Evolutionary conservation across 2,329 filamentous ascomycete genomes (phyloP), one percentile per base, ranked within the genome.

Genomic region (Scedosporium boydii): DNA sequence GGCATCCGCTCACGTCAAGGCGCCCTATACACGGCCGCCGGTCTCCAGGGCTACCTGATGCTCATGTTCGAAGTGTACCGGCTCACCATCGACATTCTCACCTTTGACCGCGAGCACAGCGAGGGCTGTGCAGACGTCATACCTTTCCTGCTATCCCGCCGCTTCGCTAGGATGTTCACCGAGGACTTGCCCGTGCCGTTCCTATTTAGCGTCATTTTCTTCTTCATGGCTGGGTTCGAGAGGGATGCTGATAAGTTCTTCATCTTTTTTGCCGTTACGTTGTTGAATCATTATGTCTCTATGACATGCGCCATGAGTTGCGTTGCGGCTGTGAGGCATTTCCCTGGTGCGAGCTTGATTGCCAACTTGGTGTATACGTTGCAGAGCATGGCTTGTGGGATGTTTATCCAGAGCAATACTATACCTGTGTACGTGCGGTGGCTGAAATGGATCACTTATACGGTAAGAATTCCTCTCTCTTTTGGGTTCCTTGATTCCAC

Each of bases 391-490:
- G 86, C 86, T 0, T 91, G 88, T 65, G 89, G 89, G 1, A 91
- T 87, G 71, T 92, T 93, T 66, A 84, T 92, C 14, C 88, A 92
- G 70, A 80, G 81, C 10, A 84, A 89, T 61, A 85, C 86, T 4
- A 89, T 93, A 3, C 88, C 89, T 0, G 78, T 92, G 1, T 93
- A 91, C 67, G 84, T 91, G n/a, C 80, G 88, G 62, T 93, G 89
- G 89, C 76, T 89, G 1, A 92, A 91, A 69, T 88, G 85, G 77
- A 80, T 80, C 26, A 82, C 84, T 1, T 87, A 86, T 66, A 80
- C 81, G 23, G 81, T 81, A 72, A 70, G 77, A 69, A 3, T 10
- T 26, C 1, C 2, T 70, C 58, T 9, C 62, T 1, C 2, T 5
- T 6, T 0, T 5, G 0, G 21, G 21, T 51, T 26, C 6, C n/a